A percentile compares a stretch with the other conserved stretches of the same genome.
phyloP scores from a whole-genome alignment of 257 asterid species.

The Anisodus tanguticus region DNA sequence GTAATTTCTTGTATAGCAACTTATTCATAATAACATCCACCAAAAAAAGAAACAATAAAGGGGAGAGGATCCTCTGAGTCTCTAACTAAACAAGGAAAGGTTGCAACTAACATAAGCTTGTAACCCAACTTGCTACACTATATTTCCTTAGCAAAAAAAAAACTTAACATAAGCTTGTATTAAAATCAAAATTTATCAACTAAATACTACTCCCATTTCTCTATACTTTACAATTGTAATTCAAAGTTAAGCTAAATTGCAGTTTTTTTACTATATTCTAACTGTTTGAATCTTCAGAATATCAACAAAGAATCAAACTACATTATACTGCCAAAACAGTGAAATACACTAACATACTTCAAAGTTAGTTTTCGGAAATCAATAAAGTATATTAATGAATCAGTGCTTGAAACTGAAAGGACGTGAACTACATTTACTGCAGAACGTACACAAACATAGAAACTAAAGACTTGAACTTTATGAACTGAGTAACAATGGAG shows the following conservation, averaged over 20 bases:
- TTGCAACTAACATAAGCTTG: background rate
- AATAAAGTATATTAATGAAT: background rate
- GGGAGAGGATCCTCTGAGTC: background rate
- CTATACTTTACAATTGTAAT: background rate
- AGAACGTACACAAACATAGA: background rate
- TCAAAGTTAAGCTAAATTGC: background rate
- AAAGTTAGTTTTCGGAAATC: no score
- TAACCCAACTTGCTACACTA: background rate
- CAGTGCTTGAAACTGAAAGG: background rate
- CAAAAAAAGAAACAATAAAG: background rate
- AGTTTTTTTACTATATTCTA: background rate
- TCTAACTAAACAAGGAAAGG: background rate
- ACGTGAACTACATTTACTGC: background rate
- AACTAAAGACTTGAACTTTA: background rate
- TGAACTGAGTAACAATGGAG: background rate
- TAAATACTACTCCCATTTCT: background rate
- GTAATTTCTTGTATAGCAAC: background rate
- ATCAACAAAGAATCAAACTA: background rate
- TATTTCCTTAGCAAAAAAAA: no score
- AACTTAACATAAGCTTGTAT: background rate
- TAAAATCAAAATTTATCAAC: conserved; percentile 1
- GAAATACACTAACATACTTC: background rate
- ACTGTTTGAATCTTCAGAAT: background rate
- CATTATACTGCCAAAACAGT: background rate
- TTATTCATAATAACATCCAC: background rate